Base-by-base conservation (phyloP, 2,329 filamentous ascomycete genomes). In the Colletotrichum sp. region DNA sequence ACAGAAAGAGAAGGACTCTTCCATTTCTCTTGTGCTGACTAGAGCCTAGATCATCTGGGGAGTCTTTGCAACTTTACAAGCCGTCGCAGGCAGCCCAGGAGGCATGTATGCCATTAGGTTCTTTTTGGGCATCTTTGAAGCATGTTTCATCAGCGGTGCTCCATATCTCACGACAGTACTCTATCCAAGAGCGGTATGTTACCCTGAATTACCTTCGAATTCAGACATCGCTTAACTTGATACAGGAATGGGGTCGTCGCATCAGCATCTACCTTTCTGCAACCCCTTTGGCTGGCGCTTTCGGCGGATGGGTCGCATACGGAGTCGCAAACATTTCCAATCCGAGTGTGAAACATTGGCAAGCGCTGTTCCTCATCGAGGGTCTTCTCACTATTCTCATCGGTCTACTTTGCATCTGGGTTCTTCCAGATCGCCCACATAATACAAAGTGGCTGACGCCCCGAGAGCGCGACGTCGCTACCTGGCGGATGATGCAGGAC, bases 251-350 rank as follows among this genome's bases (percentile, higher is more conserved):
- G 71, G 88, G 88, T 5, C 91, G 90, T 76, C 86, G 89, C 3
- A 90, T 91, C 77, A 88, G 87, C 30, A 83, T 91, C 16, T 92
- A 89, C 80, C 90, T 90, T 78, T 90, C 88, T 3, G 89, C 89
- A 2, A 88, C 89, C 0, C 87, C 91, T 18, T 79, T 91, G 1
- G 89, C 89, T 2, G 85, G 87, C 32, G 84, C 84, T 4, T 85
- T 81, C 1, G 80, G 80, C 4, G 79, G 88, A 21, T 83, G 85
- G 68, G 83, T 84, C 6, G 86, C 86, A n/a, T 84, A 85, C 59
- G 83, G 87, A 36, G 82, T 83, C 24, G 82, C 83, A 3, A 80
- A 82, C 16, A 80, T 80, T 4, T 80, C 82, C 13, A 83, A 83
- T 24, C 82, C 80, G 7, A 67, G 66, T 48, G 77, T 79, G 9